These are phyloP conservation scores for Phialemonium atrogriseum DNA, from an alignment of 2,329 filamentous ascomycete species.

Conservation along the genomic window DNA sequence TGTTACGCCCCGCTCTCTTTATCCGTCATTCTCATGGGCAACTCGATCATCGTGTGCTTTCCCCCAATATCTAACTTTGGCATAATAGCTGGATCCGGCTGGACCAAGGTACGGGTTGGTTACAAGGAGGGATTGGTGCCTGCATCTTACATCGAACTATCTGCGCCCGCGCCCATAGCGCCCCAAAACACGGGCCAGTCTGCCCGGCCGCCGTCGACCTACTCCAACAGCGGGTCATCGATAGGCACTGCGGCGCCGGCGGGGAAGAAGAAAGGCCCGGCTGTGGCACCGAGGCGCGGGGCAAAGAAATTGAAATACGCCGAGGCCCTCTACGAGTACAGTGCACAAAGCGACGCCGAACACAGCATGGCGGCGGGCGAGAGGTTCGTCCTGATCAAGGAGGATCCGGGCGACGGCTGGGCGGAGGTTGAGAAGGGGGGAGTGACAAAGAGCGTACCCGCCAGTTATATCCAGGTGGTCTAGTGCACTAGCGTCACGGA, in stretches of 20 bases:
- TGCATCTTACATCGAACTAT: constrained; percentile 70
- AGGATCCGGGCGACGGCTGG: constrained; percentile 91
- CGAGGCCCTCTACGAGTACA: constrained; percentile 87
- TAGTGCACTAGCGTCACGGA: too few relatives aligned
- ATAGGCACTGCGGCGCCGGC: constrained; percentile 35
- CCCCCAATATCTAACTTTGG: constrained; percentile 15
- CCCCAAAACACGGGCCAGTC: constrained; percentile 37
- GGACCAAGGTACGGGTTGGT: constrained; percentile 75
- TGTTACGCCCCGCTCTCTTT: constrained; percentile 26
- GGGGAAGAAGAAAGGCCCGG: constrained; percentile 79
- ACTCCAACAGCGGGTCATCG: constrained; percentile 70
- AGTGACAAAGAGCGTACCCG: constrained; percentile 79
- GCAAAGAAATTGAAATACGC: constrained; percentile 94
- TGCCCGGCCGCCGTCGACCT: constrained; percentile 62
- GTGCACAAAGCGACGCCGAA: constrained; percentile 76
- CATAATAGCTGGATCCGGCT: constrained; percentile 78
- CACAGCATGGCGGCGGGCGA: constrained; percentile 89
- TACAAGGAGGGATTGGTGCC: constrained; percentile 80
- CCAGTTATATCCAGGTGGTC: constrained; percentile 80
- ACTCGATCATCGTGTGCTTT: too few relatives aligned
- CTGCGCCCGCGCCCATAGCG: constrained; percentile 34
- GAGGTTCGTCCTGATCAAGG: constrained; percentile 79
- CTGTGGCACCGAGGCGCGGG: constrained; percentile 80
- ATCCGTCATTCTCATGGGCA: too few relatives aligned
- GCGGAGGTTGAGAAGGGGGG: constrained; percentile 92